Evolutionary conservation across 352 stramenopile species (phyloP), one percentile per base, ranked within the genome.

Genomic region (Plasmopara viticola): DNA sequence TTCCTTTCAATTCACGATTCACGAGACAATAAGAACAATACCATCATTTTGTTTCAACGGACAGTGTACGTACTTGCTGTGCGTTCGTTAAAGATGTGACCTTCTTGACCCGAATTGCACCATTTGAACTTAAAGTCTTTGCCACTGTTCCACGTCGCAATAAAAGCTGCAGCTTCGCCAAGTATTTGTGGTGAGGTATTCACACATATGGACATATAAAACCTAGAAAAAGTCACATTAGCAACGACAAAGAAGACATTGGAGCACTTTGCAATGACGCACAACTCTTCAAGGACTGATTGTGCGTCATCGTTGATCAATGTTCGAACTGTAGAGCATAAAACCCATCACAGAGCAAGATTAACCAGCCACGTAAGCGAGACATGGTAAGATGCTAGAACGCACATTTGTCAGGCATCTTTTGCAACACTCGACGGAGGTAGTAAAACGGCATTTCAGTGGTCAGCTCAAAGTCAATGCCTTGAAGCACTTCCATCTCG

Each of bases 81-180:
- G 17, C 78, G 76, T 33, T 88, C 77, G 9, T 68, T 87, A 28
- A 92, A 75, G n/a, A 76, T 35, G 3, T 57, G 49, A 31, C 75
- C 73, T 48, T 86, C 65, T 18, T 68, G 30, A 34, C 68, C 66
- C 39, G 77, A 62, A 31, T 58, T 70, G 39, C 81, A 92, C 81
- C 81, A 92, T 29, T 79, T 80, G 41, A 90, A 90, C 48, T 73
- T 84, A 45, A 88, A 92, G n/a, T 85, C 71, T 35, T 81, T 76
- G 44, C 81, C 74, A 33, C 78, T 74, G 60, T 90, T 82, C 46
- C 78, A 75, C 17, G 70, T 87, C 28, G 74, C 70, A 46, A 92
- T 90, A 51, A 84, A 92, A 31, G 70, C 76, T 46, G 81, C 76
- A n/a, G 77, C 75, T 47, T 92, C 81, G 0, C 78, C 81, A 20